Evolutionary conservation across 768 basidiomycete genomes (phyloP), one percentile per base, ranked within the genome.

Genomic region (Coprinopsis cinerea): DNA sequence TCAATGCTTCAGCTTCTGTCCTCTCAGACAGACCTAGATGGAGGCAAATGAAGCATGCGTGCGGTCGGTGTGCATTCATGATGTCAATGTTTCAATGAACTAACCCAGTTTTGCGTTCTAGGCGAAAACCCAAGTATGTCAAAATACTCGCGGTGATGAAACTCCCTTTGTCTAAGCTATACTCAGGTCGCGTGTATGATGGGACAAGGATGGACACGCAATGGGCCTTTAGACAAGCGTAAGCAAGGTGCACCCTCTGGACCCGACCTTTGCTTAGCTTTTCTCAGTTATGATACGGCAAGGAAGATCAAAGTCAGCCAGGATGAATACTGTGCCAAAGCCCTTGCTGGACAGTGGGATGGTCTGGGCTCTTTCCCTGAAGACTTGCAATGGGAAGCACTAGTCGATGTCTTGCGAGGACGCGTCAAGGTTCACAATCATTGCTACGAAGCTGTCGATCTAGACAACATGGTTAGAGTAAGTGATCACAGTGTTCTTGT

Each of bases 371-470:
- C 67, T 3, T 85, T 83, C 64, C 85, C 87, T 0, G 74, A 83
- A 48, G 75, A 82, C 41, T 67, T 89, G 20, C 78, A 87, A 56
- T 83, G 82, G 81, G 85, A 88, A 59, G 79, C 83, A 1, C 67
- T 88, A 24, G 82, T 85, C 2, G 86, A 89, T 58, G 81, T 88
- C n/a, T 67, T 89, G 11, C 69, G 88, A 48, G 88, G 88, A 10
- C 79, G 79, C 44, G 82, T 88, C 53, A 89, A 85, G 68, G 83
- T 81, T 11, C 76, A 79, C 46, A 77, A 70, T n/a, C 78, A 80
- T 49, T 79, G 78, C 49, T 75, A 76, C 37, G 75, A 76, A 60
- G 79, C 82, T 1, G 81, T 83, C 25, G 89, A 92, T 59, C 63
- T 87, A 23, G 85, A 87, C 57, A 78, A 72, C 11, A 76, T 87